Conservation (phyloP, 176 grass and related monocot genomes). For the Oryza nivara region DNA sequence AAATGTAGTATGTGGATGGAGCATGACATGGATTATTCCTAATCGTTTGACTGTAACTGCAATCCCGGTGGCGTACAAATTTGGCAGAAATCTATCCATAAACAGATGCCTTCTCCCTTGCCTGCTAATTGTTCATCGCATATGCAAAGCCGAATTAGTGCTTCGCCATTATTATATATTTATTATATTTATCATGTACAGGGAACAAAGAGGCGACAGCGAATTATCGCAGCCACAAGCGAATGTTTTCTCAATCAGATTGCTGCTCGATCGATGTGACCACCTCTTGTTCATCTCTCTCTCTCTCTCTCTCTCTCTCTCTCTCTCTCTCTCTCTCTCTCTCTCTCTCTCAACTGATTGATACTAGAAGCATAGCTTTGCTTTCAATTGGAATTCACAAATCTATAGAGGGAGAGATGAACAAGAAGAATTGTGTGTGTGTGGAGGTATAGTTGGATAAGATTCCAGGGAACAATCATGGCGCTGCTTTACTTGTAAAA, state of each 20-base stretch:
- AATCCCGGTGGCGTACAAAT: slow-evolving; percentile 18
- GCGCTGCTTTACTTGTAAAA: slow-evolving; percentile 56
- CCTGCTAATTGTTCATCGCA: slow-evolving; percentile 29
- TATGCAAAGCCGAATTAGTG: slow-evolving; percentile 35
- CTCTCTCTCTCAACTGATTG: not conserved
- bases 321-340: not conserved
- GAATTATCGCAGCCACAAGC: slow-evolving; percentile 45
- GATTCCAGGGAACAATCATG: slow-evolving; percentile 70
- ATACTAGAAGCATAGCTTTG: no score
- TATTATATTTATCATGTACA: not conserved
- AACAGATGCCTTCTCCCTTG: slow-evolving; percentile 37
- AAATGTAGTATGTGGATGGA: slow-evolving; percentile 18
- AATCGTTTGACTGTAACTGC: slow-evolving; percentile 44
- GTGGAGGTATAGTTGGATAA: slow-evolving; percentile 56
- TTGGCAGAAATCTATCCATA: slow-evolving; percentile 26
- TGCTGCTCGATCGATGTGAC: not conserved
- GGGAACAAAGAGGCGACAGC: slow-evolving; percentile 39
- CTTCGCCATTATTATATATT: slow-evolving; percentile 10
- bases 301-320: not conserved
- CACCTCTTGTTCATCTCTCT: slow-evolving; percentile 23
- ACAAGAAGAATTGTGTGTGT: not conserved
- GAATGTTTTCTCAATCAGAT: slow-evolving; percentile 42
- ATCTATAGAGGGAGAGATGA: not conserved
- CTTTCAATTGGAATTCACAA: no score
- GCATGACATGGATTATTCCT: slow-evolving; percentile 43